Evolutionary conservation across 768 basidiomycete genomes (phyloP).

Genomic region (Termitomyces sp.): DNA sequence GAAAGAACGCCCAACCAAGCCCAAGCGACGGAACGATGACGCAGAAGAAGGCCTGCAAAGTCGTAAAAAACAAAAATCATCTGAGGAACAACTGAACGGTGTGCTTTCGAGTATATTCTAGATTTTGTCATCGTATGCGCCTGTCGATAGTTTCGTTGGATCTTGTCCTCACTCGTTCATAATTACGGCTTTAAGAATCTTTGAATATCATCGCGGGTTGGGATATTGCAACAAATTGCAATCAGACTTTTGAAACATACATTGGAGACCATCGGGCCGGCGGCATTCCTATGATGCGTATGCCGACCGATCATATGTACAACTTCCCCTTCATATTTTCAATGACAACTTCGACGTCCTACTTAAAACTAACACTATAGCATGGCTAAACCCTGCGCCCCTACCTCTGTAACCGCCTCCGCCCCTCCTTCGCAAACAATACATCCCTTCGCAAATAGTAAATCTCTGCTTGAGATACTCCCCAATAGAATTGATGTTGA

Average conservation of each 20-base stretch:
- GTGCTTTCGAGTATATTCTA: constrained; percentile 18
- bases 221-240: no score
- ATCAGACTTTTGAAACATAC: no score
- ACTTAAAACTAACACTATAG: background rate
- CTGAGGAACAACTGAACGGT: constrained; percentile 13
- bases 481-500: constrained; percentile 61
- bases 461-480: constrained; percentile 49
- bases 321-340: background rate
- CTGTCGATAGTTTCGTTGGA: no score
- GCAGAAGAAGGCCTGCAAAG: constrained; percentile 14
- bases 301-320: no score
- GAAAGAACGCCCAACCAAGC: constrained; percentile 20
- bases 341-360: background rate
- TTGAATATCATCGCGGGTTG: no score
- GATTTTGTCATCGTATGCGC: background rate
- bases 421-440: background rate
- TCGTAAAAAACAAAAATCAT: constrained; percentile 28
- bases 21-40: constrained; percentile 26
- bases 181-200: no score
- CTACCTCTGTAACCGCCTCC: background rate
- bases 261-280: no score
- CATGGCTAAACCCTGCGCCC: constrained; percentile 3
- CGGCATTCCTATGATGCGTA: no score
- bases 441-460: constrained; percentile 46
- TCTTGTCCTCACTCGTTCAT: no score